Percentiles rank a stretch among this genome's conserved stretches.
These are phyloP conservation scores for Podosphaera fusca DNA, from an alignment of 2,329 filamentous ascomycete species.

Conservation along the genomic window DNA sequence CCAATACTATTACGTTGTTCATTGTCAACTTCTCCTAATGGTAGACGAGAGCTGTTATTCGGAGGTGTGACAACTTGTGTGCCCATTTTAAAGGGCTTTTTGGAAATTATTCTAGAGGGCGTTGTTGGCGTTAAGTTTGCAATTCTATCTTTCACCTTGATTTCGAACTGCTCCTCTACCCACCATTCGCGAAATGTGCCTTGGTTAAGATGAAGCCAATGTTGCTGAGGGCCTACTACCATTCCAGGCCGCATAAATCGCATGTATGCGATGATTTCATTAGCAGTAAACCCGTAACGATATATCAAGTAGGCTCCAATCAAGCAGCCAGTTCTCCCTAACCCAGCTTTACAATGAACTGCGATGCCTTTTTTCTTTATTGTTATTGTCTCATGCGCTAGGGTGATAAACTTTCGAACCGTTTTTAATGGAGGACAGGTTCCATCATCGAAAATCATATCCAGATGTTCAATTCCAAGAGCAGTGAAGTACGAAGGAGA, in stretches of 20 bases:
- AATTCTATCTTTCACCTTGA: conserved; percentile 29
- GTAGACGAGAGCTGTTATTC: conserved; percentile 55
- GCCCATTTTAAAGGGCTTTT: conserved; percentile 27
- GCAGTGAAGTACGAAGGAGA: conserved; percentile 94
- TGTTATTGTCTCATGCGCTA: conserved; percentile 86
- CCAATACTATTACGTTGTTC: conserved; percentile 40
- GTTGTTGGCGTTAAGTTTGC: conserved; percentile 27
- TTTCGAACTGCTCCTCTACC: conserved; percentile 37
- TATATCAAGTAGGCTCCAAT: conserved; percentile 98
- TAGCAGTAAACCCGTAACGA: conserved; percentile 87
- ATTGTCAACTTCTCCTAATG: conserved; percentile 81
- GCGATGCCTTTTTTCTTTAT: conserved; percentile 81
- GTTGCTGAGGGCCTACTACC: conserved; percentile 95
- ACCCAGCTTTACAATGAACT: conserved; percentile 93
- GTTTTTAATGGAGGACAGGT: conserved; percentile 75
- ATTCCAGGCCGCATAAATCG: conserved; percentile 97
- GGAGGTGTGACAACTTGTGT: conserved; percentile 64
- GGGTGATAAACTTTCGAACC: conserved; percentile 84
- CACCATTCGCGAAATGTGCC: conserved; percentile 97
- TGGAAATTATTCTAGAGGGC: conserved; percentile 37
- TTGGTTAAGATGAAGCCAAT: conserved; percentile 97
- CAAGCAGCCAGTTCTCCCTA: conserved; percentile 83
- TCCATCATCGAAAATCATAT: conserved; percentile 99
- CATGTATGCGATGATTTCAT: conserved; percentile 95
- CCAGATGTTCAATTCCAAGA: conserved; percentile 79